Percentiles rank a stretch among this genome's conserved stretches.
Evolutionary conservation across 1,284 basidiomycete species (phyloP).

Genomic region (Volvariella volvacea): DNA sequence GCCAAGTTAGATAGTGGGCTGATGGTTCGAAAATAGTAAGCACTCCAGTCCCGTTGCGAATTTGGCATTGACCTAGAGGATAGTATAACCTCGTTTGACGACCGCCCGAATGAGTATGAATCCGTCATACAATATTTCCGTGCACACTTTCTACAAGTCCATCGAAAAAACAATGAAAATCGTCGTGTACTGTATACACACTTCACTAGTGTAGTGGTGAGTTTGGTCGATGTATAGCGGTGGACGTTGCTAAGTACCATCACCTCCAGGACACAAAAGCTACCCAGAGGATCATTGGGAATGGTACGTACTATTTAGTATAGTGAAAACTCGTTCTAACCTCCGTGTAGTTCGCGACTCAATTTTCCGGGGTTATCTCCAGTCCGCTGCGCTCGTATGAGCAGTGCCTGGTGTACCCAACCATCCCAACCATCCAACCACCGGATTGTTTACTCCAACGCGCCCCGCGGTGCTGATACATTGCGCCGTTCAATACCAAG

Average conservation of each 20-base stretch:
- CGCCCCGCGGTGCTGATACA: too few relatives aligned
- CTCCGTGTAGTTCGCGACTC: constrained; percentile 53
- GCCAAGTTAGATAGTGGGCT: constrained; percentile 61
- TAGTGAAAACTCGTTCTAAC: not conserved
- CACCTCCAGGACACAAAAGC: constrained; percentile 64
- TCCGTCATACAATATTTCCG: constrained; percentile 77
- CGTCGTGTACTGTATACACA: constrained; percentile 73
- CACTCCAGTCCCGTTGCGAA: constrained; percentile 9
- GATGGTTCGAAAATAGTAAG: constrained; percentile 73
- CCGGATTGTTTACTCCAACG: too few relatives aligned
- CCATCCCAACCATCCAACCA: too few relatives aligned
- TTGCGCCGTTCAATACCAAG: too few relatives aligned
- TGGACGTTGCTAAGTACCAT: constrained; percentile 5
- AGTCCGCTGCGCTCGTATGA: constrained; percentile 62
- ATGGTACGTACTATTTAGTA: constrained; percentile 41
- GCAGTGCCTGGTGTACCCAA: not conserved
- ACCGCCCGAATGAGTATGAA: constrained; percentile 73
- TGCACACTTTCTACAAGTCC: constrained; percentile 77
- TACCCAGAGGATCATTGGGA: constrained; percentile 74
- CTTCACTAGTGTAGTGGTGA: constrained; percentile 71
- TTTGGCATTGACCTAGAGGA: constrained; percentile 1
- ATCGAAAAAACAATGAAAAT: constrained; percentile 71
- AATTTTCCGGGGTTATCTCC: constrained; percentile 65
- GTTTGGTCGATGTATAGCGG: constrained; percentile 18
- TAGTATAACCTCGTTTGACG: constrained; percentile 77